Evolutionary conservation across 768 basidiomycete genomes (phyloP).

Genomic region (Kwoniella europaea): DNA sequence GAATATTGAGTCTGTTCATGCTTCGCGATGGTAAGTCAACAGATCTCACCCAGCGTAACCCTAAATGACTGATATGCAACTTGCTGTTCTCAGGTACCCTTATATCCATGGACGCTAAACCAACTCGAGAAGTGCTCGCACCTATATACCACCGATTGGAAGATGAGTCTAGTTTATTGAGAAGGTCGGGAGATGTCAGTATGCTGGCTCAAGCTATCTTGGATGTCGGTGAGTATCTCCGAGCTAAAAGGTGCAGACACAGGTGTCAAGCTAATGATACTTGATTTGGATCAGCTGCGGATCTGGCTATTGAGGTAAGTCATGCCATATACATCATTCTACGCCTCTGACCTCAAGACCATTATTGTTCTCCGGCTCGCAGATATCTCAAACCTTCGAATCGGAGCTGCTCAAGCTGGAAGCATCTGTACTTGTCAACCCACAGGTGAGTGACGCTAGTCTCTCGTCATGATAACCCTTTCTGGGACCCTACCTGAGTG

Average conservation of each 20-base stretch:
- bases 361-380: conserved; percentile 1
- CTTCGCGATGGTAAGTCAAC: conserved; percentile 51
- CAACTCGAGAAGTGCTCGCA: conserved; percentile 45
- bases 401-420: conserved; percentile 56
- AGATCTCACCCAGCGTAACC: too few relatives aligned
- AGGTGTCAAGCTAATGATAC: too few relatives aligned
- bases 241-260: too few relatives aligned
- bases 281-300: conserved; percentile 39
- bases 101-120: conserved; percentile 45
- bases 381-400: conserved; percentile 57
- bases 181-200: conserved; percentile 54
- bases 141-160: conserved; percentile 55
- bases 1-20: conserved; percentile 55
- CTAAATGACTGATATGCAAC: too few relatives aligned
- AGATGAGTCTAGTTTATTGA: conserved; percentile 50
- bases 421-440: conserved; percentile 55
- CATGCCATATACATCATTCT: neutral
- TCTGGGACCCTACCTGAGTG: too few relatives aligned
- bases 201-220: conserved; percentile 56
- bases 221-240: conserved; percentile 48
- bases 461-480: neutral
- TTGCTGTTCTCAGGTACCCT: conserved; percentile 42
- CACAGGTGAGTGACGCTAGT: conserved; percentile 27
- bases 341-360: neutral
- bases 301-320: conserved; percentile 51